Percentiles rank a stretch among this genome's conserved stretches.
Evolutionary conservation across 495 filamentous ascomycete species (phyloP).

Genomic region (Penicillium longicatenatum): DNA sequence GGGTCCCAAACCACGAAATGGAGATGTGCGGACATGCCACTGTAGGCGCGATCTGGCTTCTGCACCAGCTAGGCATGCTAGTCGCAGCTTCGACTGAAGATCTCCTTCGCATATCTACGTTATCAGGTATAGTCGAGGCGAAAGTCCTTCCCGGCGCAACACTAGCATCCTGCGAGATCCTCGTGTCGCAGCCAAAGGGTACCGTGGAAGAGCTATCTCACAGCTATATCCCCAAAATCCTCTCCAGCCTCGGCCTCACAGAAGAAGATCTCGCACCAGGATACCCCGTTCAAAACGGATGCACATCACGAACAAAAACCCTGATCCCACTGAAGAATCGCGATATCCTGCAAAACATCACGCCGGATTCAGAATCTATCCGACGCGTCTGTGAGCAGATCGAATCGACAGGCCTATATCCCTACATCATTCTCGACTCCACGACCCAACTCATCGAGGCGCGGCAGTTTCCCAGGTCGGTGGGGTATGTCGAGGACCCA

Average conservation of each 20-base stretch:
- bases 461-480: constrained; percentile 11
- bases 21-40: constrained; percentile 20
- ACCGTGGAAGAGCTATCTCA: not conserved
- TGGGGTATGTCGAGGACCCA: constrained; percentile 15
- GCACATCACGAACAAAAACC: constrained; percentile 10
- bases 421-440: constrained; percentile 3
- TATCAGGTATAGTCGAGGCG: constrained; percentile 11
- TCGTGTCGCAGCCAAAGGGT: constrained; percentile 7
- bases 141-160: not conserved
- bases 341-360: not conserved
- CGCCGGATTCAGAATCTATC: not conserved
- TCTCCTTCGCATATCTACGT: constrained; percentile 13
- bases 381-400: constrained; percentile 8
- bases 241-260: constrained; percentile 5
- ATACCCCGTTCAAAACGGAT: constrained; percentile 6
- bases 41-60: constrained; percentile 14
- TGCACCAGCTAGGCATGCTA: constrained; percentile 8
- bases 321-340: constrained; percentile 10
- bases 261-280: not conserved
- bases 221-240: not conserved
- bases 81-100: not conserved
- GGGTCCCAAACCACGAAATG: constrained; percentile 17
- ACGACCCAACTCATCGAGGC: constrained; percentile 11
- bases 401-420: constrained; percentile 15
- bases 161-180: not conserved